These are phyloP conservation scores for Leccinellum albellum DNA, from an alignment of 768 basidiomycete genomes.

Conservation along the genomic window DNA sequence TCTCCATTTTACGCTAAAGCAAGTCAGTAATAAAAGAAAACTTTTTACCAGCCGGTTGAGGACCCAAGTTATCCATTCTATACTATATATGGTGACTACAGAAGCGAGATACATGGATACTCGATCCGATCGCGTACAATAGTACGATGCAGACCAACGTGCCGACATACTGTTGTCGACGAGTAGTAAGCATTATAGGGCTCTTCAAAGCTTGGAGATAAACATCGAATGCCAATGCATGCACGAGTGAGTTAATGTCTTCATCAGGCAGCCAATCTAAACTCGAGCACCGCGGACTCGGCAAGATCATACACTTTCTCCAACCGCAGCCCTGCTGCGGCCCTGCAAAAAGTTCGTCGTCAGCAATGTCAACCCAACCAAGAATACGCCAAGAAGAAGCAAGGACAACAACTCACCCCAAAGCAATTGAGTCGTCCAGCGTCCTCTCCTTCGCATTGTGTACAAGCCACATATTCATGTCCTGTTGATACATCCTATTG, in stretches of 20 bases:
- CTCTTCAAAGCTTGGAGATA: background rate
- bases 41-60: conserved; percentile 10
- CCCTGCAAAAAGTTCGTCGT: conserved; percentile 5
- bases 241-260: background rate
- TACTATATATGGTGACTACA: conserved; percentile 5
- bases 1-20: background rate
- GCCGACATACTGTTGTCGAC: background rate
- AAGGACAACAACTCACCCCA: conserved; percentile 23
- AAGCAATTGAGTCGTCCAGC: conserved; percentile 35
- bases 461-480: conserved; percentile 43
- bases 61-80: background rate
- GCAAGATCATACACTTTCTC: conserved; percentile 28
- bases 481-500: conserved; percentile 40
- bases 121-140: background rate
- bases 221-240: background rate
- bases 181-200: background rate
- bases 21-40: background rate
- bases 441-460: conserved; percentile 44
- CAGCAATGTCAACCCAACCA: background rate
- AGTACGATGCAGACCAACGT: background rate
- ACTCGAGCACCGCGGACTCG: conserved; percentile 24
- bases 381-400: background rate
- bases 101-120: background rate
- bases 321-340: conserved; percentile 17
- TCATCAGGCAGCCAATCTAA: conserved; percentile 13